These are phyloP conservation scores for Yamadazyma membranifaciens DNA, from an alignment of 1,139 yeast species.

Conservation along the genomic window DNA sequence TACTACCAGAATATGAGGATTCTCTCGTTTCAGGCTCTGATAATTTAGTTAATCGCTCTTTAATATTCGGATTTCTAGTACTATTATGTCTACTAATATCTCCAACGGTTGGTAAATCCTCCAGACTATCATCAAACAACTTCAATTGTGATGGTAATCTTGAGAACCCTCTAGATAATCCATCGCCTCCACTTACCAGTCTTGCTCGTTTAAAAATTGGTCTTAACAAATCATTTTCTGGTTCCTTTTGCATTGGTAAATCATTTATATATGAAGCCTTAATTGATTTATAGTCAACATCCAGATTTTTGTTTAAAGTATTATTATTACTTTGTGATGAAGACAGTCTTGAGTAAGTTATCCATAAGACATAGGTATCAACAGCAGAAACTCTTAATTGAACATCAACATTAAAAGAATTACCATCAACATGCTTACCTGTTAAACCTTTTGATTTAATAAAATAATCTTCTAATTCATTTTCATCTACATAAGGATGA, in stretches of 20 bases:
- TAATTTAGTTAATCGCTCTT: constrained; percentile 1
- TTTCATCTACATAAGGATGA: constrained; percentile 13
- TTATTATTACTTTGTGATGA: background rate
- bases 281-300: background rate
- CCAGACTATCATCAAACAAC: constrained; percentile 36
- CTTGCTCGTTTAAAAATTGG: constrained; percentile 13
- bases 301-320: background rate
- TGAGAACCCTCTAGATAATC: constrained; percentile 8
- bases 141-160: constrained; percentile 58
- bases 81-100: constrained; percentile 37
- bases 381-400: constrained; percentile 71
- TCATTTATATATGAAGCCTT: background rate
- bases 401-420: constrained; percentile 62
- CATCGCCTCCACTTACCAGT: constrained; percentile 14
- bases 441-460: constrained; percentile 63
- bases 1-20: constrained; percentile 4
- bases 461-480: constrained; percentile 42
- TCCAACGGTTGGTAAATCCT: constrained; percentile 15
- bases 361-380: constrained; percentile 71
- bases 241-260: background rate
- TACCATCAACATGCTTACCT: constrained; percentile 72
- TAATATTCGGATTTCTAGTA: constrained; percentile 24
- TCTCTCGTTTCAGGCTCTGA: constrained; percentile 1
- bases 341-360: constrained; percentile 69
- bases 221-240: constrained; percentile 1